Evolutionary conservation across 2,329 filamentous ascomycete genomes (phyloP).

Genomic region (Epichloe festucae): DNA sequence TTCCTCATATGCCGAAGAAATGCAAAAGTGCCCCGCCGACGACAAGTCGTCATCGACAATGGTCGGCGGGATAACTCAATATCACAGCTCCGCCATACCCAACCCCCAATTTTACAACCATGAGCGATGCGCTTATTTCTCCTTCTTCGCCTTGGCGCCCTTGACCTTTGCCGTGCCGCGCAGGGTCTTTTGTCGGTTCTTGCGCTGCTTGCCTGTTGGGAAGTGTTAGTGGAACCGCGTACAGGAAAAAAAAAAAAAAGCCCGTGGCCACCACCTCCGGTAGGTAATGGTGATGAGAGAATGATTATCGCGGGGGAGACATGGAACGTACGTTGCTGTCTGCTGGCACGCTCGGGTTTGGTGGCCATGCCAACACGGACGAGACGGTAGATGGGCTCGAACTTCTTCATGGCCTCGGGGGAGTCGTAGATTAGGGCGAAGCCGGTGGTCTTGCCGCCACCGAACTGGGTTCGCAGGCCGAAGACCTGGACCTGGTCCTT

Average conservation of each 20-base stretch:
- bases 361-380: constrained; percentile 81
- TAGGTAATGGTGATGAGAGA: background rate
- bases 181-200: constrained; percentile 99
- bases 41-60: background rate
- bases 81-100: constrained; percentile 16
- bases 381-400: constrained; percentile 96
- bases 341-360: constrained; percentile 94
- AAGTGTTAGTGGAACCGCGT: constrained; percentile 8
- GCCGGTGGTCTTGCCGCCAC: constrained; percentile 99
- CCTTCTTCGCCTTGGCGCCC: constrained; percentile 90
- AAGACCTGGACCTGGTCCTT: constrained; percentile 98
- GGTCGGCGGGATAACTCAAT: constrained; percentile 16
- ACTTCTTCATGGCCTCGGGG: constrained; percentile 98
- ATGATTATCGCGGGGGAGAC: background rate
- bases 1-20: constrained; percentile 7
- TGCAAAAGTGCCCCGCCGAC: constrained; percentile 14
- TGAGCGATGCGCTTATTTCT: constrained; percentile 51
- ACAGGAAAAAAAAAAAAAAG: background rate
- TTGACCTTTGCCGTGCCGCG: constrained; percentile 97
- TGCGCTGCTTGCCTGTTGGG: constrained; percentile 92
- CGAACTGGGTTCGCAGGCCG: constrained; percentile 95
- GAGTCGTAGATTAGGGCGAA: constrained; percentile 99
- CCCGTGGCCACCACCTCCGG: background rate
- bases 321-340: constrained; percentile 87
- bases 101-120: constrained; percentile 20